A percentile compares a stretch with the other conserved stretches of the same genome.
Conservation (phyloP, 1,284 basidiomycete species). For the Fomitopsis palustris region DNA sequence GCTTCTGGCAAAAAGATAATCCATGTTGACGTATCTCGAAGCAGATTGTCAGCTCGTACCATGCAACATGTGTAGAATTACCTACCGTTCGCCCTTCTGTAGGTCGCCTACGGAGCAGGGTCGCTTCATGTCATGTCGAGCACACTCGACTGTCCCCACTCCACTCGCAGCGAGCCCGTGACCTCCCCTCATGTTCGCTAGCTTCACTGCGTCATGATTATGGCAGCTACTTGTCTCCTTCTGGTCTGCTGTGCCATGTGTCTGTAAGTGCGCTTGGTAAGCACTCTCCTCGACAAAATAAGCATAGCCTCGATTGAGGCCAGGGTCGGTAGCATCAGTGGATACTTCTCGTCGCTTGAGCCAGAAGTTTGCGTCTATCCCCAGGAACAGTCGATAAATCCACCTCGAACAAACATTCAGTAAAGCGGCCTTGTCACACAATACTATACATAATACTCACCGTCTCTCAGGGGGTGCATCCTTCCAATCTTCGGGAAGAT, state of each 20-base stretch:
- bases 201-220: slow-evolving; percentile 12
- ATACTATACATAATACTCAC: slow-evolving; percentile 1
- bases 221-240: slow-evolving; percentile 7
- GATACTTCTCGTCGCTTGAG: slow-evolving; percentile 23
- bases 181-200: slow-evolving; percentile 4
- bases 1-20: slow-evolving; percentile 13
- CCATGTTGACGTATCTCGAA: too few species aligned
- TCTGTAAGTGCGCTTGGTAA: slow-evolving; percentile 12
- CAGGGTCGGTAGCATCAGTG: slow-evolving; percentile 18
- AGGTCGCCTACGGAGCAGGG: slow-evolving; percentile 23
- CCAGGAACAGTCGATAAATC: slow-evolving; percentile 20
- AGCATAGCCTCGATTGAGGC: slow-evolving; percentile 19
- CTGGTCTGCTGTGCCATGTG: neutral
- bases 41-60: too few species aligned
- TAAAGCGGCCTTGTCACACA: too few species aligned
- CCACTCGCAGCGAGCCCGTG: slow-evolving; percentile 4
- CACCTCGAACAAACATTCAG: too few species aligned
- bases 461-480: neutral
- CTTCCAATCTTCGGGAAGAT: slow-evolving; percentile 27
- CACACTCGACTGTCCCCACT: slow-evolving; percentile 6
- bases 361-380: slow-evolving; percentile 28
- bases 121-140: slow-evolving; percentile 20
- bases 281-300: slow-evolving; percentile 25
- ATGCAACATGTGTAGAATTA: too few species aligned
- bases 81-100: slow-evolving; percentile 24